Base-by-base conservation (phyloP, 208 protist genomes). In the Leishmania tarentolae region DNA sequence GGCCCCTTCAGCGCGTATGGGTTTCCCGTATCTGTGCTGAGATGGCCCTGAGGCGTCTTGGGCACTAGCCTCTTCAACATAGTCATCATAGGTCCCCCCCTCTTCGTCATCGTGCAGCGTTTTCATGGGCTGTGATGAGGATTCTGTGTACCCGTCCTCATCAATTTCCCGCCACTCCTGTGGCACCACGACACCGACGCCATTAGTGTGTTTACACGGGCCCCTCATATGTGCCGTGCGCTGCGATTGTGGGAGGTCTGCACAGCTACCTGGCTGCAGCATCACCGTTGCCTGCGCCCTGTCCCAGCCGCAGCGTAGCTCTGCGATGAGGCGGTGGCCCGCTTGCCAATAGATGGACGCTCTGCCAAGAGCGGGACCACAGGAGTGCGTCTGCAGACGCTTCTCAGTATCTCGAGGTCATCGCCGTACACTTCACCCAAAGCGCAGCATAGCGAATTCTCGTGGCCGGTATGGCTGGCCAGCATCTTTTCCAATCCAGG, bases 361-460 rank as follows among this genome's bases (percentile, higher is more conserved):
- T 78, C 42, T 17, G 75, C 52, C 40, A 83, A 61, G 65, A 83
- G 83, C 66, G 76, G 82, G 35, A 76, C 59, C 19, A 61, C 57
- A 42, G 70, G 63, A 4, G 47, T 52, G n/a, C 46, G 75, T 40
- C 24, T 40, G 35, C 76, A 76, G 13, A 28, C 63, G 13, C 53
- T 35, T 83, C 89, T 90, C 75, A 91, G 59, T 59, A 82, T 71
- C n/a, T 91, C 87, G 75, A 90, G 94, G 31, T 92, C 87, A 21
- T 94, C 88, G 47, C 88, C 85, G 82, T 94, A 95, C 40, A 87
- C 85, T 56, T 87, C 86, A 57, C 85, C 84, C 52, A 97, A 83
- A 31, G 86, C 86, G 40, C 83, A 86, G 66, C 91, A 95, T 46
- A 97, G 88, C 82, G 88, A 87, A 19, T 87, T 78, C 57, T 97